Conservation (phyloP, 108 stramenopile species). For the Pseudonitzschia delicatissima region DNA sequence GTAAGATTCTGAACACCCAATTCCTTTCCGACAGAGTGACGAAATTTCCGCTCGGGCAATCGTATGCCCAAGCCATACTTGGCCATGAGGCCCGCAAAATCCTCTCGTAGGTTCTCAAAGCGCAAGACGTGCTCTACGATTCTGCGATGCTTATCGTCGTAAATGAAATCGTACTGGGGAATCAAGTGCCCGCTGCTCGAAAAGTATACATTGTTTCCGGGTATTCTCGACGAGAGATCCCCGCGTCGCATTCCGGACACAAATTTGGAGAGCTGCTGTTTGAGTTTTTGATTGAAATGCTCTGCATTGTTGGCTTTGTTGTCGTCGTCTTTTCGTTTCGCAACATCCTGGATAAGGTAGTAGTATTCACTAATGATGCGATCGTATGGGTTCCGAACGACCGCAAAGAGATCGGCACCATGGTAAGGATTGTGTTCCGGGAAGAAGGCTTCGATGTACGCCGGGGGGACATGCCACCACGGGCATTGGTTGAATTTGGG, state of each 20-base stretch:
- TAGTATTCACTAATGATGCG: constrained; percentile 51
- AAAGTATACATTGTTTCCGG: not conserved
- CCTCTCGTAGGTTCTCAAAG: constrained; percentile 32
- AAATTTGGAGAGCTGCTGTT: not conserved
- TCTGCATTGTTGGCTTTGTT: not conserved
- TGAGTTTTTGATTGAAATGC: not conserved
- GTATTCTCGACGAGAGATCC: not conserved
- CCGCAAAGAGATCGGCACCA: constrained; percentile 31
- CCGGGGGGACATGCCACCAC: constrained; percentile 14
- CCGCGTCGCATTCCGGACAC: not conserved
- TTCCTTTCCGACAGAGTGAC: not conserved
- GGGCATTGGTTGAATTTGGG: not conserved
- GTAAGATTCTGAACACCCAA: not conserved
- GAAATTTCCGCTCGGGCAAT: not conserved
- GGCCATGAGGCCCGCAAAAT: constrained; percentile 41
- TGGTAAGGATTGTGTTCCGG: constrained; percentile 13
- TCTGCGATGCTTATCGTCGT: not conserved
- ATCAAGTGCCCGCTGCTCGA: constrained; percentile 16
- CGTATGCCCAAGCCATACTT: constrained; percentile 10
- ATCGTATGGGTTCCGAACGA: constrained; percentile 54
- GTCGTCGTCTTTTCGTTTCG: not conserved
- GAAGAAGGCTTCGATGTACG: not conserved
- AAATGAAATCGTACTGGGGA: constrained; percentile 26
- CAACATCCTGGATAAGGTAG: not conserved
- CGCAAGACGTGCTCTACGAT: constrained; percentile 26